phyloP scores from a whole-genome alignment of 2,329 filamentous ascomycete genomes.

The Ilyonectria sp. region DNA sequence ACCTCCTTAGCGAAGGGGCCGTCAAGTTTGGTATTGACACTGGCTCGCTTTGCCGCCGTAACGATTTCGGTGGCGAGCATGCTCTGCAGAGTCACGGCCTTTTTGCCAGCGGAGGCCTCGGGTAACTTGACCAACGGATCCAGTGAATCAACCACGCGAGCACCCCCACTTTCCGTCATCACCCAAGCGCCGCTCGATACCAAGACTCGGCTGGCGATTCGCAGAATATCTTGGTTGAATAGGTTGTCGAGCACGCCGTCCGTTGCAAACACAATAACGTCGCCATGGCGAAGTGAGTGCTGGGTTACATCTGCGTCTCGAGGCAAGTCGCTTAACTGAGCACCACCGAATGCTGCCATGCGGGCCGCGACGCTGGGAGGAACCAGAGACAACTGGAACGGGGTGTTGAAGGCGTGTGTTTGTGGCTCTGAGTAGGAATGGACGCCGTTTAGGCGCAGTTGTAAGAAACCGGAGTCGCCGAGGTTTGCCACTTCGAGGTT shows the following conservation, averaged over 20 bases:
- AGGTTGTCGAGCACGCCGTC: constrained; percentile 98
- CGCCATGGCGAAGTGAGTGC: constrained; percentile 86
- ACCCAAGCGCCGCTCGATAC: constrained; percentile 81
- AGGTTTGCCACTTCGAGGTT: constrained; percentile 91
- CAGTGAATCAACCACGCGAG: constrained; percentile 75
- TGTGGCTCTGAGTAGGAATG: constrained; percentile 88
- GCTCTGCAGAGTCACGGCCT: constrained; percentile 76
- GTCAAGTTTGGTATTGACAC: constrained; percentile 84
- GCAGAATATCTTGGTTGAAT: constrained; percentile 89
- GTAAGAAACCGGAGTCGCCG: constrained; percentile 94
- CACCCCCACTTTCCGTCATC: constrained; percentile 70
- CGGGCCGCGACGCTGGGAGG: constrained; percentile 85
- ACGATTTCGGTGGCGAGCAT: constrained; percentile 85
- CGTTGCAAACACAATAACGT: constrained; percentile 93
- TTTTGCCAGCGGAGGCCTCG: constrained; percentile 46
- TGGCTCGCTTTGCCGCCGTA: constrained; percentile 86
- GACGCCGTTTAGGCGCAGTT: constrained; percentile 88
- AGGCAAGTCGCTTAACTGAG: constrained; percentile 86
- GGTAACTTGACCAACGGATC: constrained; percentile 57
- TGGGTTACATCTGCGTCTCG: constrained; percentile 86
- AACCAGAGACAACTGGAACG: constrained; percentile 92
- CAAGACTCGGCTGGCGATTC: constrained; percentile 85
- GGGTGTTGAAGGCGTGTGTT: constrained; percentile 98
- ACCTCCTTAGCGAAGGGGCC: constrained; percentile 97
- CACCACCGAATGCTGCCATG: constrained; percentile 86